These are phyloP conservation scores for Podila minutissima DNA, from an alignment of 192 early-diverging fungal genomes.

Conservation along the genomic window DNA sequence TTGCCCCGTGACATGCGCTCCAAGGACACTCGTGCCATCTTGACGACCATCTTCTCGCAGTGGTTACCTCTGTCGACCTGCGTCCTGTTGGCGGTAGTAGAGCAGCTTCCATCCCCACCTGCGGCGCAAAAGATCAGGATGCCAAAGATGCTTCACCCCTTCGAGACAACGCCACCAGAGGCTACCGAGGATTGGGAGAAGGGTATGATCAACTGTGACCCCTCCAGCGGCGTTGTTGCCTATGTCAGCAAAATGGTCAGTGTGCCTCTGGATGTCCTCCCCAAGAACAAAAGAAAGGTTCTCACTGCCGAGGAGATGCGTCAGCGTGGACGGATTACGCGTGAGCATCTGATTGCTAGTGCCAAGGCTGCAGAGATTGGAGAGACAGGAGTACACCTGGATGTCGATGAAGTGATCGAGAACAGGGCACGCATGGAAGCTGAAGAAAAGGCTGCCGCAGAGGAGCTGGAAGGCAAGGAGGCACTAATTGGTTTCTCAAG, in stretches of 20 bases:
- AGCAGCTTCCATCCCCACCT: conserved; percentile 88
- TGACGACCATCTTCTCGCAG: conserved; percentile 88
- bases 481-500: conserved; percentile 91
- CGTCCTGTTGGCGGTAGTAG: conserved; percentile 86
- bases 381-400: conserved; percentile 14
- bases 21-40: conserved; percentile 79
- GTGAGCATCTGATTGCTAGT: conserved; percentile 50
- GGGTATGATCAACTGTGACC: conserved; percentile 81
- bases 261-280: conserved; percentile 78
- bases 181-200: conserved; percentile 70
- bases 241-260: conserved; percentile 97
- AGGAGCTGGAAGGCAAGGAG: conserved; percentile 66
- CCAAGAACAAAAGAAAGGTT: conserved; percentile 74
- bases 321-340: conserved; percentile 69
- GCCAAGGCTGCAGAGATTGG: conserved; percentile 53
- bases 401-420: conserved; percentile 40
- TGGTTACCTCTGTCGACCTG: conserved; percentile 95
- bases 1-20: conserved; percentile 88
- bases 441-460: conserved; percentile 43
- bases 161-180: conserved; percentile 54
- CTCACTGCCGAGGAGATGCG: conserved; percentile 91
- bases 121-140: conserved; percentile 84
- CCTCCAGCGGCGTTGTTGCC: conserved; percentile 76
- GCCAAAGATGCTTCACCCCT: conserved; percentile 78
- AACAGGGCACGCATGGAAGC: conserved; percentile 28